Conservation (phyloP, 768 basidiomycete species). For the Tulasnella sp. region DNA sequence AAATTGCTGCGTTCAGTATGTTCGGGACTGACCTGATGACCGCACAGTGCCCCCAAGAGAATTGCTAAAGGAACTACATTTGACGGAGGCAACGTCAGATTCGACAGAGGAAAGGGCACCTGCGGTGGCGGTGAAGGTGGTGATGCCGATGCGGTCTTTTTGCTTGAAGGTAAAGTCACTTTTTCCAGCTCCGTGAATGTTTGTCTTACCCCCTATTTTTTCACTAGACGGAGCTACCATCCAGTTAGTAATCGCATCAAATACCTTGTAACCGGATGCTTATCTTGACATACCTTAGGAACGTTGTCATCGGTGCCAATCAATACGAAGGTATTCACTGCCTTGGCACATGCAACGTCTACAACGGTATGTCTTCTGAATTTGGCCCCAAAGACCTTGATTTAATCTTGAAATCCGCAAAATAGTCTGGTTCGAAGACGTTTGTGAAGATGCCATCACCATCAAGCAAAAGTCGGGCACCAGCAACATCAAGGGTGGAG, state of each 20-base stretch:
- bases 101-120: neutral
- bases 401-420: too few relatives aligned
- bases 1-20: too few relatives aligned
- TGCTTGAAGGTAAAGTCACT: neutral
- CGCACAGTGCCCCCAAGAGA: neutral
- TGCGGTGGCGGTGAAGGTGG: neutral
- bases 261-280: neutral
- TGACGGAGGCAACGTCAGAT: constrained; percentile 9
- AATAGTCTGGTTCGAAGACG: neutral
- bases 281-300: neutral
- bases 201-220: too few relatives aligned
- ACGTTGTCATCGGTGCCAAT: neutral
- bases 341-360: neutral
- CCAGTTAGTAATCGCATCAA: neutral
- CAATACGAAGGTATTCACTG: neutral
- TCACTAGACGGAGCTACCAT: too few relatives aligned
- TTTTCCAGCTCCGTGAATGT: neutral
- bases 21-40: too few relatives aligned
- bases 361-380: too few relatives aligned
- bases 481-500: constrained; percentile 14
- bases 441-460: neutral
- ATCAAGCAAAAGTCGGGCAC: constrained; percentile 7
- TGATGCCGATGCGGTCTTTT: neutral
- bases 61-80: neutral
- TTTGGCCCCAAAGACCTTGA: too few relatives aligned